These are phyloP conservation scores for Cylindrotheca closterium DNA, from an alignment of 108 stramenopile species.

Conservation along the genomic window DNA sequence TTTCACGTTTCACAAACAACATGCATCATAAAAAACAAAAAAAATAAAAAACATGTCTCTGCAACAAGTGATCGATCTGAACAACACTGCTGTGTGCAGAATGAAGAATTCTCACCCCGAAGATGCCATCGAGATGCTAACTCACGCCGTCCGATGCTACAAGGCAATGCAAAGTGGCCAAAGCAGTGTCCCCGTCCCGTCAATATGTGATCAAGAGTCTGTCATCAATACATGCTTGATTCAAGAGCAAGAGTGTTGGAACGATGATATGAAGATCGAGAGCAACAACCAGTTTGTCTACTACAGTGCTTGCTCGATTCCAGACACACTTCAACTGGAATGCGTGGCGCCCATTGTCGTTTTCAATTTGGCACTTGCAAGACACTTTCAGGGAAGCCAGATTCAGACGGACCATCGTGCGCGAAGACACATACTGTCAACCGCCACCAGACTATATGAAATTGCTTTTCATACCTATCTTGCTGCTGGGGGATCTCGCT, in stretches of 20 bases:
- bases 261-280: neutral
- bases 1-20: too few species aligned
- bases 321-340: neutral
- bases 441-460: neutral
- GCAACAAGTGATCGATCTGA: neutral
- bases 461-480: neutral
- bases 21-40: too few species aligned
- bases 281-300: neutral
- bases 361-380: neutral
- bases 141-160: too few species aligned
- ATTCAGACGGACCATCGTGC: neutral
- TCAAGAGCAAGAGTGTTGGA: neutral
- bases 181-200: too few species aligned
- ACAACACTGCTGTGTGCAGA: neutral
- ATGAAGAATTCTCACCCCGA: neutral
- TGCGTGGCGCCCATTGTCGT: neutral
- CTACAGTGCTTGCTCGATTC: neutral
- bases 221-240: neutral
- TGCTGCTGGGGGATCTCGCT: neutral
- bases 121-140: neutral
- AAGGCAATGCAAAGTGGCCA: too few species aligned
- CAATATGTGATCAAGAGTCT: neutral
- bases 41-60: neutral
- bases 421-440: neutral
- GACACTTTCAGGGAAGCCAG: neutral